Percentiles rank a stretch among this genome's conserved stretches.
Evolutionary conservation across 805 yeast species (phyloP).

Genomic region (Sporopachydermia lactativora): DNA sequence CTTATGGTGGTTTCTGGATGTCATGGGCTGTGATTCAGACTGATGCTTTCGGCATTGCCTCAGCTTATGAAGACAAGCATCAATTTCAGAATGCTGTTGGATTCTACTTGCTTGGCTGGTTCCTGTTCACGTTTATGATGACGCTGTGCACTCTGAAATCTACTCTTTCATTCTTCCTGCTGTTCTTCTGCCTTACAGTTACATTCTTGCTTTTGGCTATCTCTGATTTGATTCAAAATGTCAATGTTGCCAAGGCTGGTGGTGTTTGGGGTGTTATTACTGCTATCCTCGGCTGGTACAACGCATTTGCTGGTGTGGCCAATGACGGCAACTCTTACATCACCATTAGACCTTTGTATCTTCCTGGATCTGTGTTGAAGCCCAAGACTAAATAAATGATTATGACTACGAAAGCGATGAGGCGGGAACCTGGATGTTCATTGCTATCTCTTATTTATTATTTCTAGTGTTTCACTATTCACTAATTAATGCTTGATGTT

Average conservation of each 20-base stretch:
- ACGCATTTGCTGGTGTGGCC: slow-evolving; percentile 50
- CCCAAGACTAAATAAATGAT: background rate
- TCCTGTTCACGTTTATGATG: slow-evolving; percentile 42
- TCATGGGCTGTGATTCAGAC: slow-evolving; percentile 46
- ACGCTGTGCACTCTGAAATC: slow-evolving; percentile 44
- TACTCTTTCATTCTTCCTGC: slow-evolving; percentile 45
- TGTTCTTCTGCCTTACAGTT: slow-evolving; percentile 37
- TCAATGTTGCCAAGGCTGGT: slow-evolving; percentile 36
- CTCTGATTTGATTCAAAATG: slow-evolving; percentile 33
- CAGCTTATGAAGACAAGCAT: slow-evolving; percentile 30
- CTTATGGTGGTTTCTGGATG: slow-evolving; percentile 63
- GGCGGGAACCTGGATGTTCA: too few species aligned
- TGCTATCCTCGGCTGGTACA: slow-evolving; percentile 45
- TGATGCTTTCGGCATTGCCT: slow-evolving; percentile 43
- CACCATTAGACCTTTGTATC: slow-evolving; percentile 31
- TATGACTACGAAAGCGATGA: too few species aligned
- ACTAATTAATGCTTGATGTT: too few species aligned
- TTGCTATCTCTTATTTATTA: too few species aligned
- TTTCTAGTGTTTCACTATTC: too few species aligned
- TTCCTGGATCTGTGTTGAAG: slow-evolving; percentile 26
- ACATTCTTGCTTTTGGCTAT: slow-evolving; percentile 42
- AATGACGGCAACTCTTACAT: slow-evolving; percentile 45
- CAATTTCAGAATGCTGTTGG: slow-evolving; percentile 38
- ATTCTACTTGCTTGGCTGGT: slow-evolving; percentile 48
- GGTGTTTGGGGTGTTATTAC: slow-evolving; percentile 47